These are phyloP conservation scores for Rosa persica DNA, from an alignment of 306 rosid genomes.

Conservation along the genomic window DNA sequence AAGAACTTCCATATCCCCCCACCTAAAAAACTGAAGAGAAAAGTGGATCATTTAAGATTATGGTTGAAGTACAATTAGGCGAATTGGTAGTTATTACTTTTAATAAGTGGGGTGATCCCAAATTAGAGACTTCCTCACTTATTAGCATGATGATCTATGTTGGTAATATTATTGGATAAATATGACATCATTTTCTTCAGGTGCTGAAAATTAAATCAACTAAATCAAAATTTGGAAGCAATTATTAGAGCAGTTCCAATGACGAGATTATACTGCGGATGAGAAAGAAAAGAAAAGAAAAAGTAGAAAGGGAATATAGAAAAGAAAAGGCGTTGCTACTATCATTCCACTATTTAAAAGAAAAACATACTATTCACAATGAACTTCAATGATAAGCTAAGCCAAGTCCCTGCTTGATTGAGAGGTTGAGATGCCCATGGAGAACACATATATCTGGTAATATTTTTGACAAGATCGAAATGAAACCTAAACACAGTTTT, in stretches of 20 bases:
- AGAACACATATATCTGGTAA: not conserved
- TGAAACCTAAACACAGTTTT: not conserved
- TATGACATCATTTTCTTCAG: not conserved
- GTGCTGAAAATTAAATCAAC: not conserved
- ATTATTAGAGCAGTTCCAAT: not conserved
- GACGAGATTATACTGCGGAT: not conserved
- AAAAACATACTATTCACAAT: not conserved
- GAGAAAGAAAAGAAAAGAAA: not conserved
- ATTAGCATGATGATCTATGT: not conserved
- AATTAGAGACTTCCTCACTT: not conserved
- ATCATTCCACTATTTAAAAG: not conserved
- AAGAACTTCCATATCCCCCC: not conserved
- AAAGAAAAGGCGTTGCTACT: not conserved
- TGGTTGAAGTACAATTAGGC: not conserved
- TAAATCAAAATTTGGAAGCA: not conserved
- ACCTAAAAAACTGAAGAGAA: not conserved
- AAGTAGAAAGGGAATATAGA: not conserved
- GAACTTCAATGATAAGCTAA: not conserved
- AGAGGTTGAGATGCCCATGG: not conserved
- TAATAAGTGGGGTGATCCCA: not conserved
- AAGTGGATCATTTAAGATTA: not conserved
- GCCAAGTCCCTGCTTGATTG: not conserved
- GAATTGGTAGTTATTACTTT: not conserved
- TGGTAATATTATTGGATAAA: not conserved
- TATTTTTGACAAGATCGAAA: not conserved